Conservation (phyloP, 2,329 filamentous ascomycete genomes). For the Sporothrix euskadiensis region DNA sequence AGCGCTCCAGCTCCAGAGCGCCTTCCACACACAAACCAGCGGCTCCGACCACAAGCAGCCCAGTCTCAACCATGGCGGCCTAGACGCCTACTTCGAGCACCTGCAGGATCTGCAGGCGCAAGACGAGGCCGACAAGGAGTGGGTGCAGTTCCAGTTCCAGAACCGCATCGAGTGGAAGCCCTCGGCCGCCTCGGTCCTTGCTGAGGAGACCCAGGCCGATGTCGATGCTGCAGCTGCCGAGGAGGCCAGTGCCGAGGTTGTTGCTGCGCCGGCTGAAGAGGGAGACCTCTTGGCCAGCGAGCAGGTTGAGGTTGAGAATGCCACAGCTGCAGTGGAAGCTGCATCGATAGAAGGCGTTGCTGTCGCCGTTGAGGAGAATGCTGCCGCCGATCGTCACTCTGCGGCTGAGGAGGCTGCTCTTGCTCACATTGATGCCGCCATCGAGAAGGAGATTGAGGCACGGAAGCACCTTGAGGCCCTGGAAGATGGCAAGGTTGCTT, state of each 20-base stretch:
- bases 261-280: not conserved
- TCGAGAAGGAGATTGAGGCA: constrained; percentile 73
- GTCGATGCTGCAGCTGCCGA: constrained; percentile 34
- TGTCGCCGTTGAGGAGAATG: not conserved
- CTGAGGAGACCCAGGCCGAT: constrained; percentile 43
- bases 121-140: constrained; percentile 73
- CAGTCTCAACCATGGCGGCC: constrained; percentile 57
- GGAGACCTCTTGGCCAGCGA: constrained; percentile 8
- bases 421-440: constrained; percentile 80
- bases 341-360: not conserved
- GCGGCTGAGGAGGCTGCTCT: constrained; percentile 57
- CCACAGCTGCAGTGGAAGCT: not conserved
- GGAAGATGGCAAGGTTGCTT: constrained; percentile 47
- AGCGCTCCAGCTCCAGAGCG: constrained; percentile 71
- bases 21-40: constrained; percentile 65
- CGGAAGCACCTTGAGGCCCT: constrained; percentile 49
- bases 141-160: constrained; percentile 88
- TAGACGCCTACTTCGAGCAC: constrained; percentile 91
- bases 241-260: not conserved
- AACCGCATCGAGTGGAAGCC: constrained; percentile 89
- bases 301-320: not conserved
- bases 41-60: constrained; percentile 59
- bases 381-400: not conserved
- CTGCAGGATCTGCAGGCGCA: constrained; percentile 75
- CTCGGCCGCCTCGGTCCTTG: constrained; percentile 55